Evolutionary conservation across 2,329 filamentous ascomycete species (phyloP).

Genomic region (Didymella exigua): DNA sequence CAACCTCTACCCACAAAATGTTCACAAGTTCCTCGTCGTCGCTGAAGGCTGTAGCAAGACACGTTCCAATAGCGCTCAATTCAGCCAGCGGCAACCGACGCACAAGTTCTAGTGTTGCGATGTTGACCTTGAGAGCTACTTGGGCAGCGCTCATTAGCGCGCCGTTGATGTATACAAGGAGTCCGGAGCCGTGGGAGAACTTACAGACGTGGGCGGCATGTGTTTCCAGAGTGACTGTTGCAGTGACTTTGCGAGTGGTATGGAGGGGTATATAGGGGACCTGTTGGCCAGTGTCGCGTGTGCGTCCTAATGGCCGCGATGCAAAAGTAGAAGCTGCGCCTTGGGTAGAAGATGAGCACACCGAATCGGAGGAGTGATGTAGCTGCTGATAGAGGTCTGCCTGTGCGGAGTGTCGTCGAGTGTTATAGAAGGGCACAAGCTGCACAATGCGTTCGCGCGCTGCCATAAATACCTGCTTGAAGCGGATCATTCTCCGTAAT

Average conservation of each 20-base stretch:
- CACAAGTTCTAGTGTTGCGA: conserved; percentile 11
- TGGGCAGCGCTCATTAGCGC: neutral
- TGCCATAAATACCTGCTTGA: neutral
- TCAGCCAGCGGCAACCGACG: neutral
- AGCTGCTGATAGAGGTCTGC: neutral
- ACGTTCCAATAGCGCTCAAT: neutral
- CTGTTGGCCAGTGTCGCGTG: neutral
- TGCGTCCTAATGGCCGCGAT: neutral
- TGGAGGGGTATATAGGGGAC: neutral
- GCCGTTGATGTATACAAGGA: conserved; percentile 3
- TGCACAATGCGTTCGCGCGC: neutral
- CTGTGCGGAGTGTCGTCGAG: neutral
- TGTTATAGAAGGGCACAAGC: neutral
- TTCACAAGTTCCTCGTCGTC: neutral
- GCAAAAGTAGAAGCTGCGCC: neutral
- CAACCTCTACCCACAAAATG: conserved; percentile 2
- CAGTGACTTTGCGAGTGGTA: neutral
- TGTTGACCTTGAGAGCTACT: conserved; percentile 5
- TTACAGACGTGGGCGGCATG: neutral
- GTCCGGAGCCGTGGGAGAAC: conserved; percentile 4
- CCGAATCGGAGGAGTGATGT: neutral
- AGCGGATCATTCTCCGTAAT: neutral
- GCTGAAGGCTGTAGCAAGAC: conserved; percentile 1
- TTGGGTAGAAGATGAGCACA: neutral
- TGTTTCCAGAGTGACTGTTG: neutral